A percentile compares a stretch with the other conserved stretches of the same genome.
These are phyloP conservation scores for Zygnema cylindricum DNA, from an alignment of 139 green algal genomes.

Conservation along the genomic window DNA sequence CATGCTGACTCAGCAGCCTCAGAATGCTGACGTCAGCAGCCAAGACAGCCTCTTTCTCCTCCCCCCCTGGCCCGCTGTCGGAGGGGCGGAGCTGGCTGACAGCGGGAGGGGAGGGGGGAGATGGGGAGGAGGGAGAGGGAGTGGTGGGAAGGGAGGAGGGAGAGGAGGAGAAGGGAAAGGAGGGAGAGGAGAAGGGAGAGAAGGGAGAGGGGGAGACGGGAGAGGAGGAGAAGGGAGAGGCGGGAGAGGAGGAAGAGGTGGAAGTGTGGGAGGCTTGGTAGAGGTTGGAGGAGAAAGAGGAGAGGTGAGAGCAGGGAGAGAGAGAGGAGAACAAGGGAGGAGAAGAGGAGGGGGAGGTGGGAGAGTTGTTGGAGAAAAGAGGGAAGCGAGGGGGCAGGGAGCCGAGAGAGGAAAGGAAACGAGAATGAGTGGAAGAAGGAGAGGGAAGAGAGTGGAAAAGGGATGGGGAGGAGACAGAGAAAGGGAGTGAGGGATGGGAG, in stretches of 20 bases:
- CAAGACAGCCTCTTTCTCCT: constrained; percentile 24
- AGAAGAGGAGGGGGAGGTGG: background rate
- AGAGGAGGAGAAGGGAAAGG: background rate
- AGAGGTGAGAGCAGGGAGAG: background rate
- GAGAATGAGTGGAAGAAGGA: background rate
- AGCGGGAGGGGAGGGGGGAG: background rate
- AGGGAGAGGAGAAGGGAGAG: background rate
- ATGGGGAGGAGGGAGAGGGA: background rate
- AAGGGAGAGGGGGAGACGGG: background rate
- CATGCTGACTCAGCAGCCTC: constrained; percentile 24
- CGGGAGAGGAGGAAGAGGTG: background rate
- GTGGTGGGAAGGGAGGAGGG: background rate
- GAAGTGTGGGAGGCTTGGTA: background rate
- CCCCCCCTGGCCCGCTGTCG: background rate
- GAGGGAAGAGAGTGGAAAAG: background rate
- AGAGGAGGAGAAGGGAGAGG: background rate
- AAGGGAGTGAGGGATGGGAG: constrained; percentile 8
- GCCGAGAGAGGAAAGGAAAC: background rate
- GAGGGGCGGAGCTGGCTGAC: background rate
- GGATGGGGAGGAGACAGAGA: background rate
- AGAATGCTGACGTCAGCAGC: constrained; percentile 50
- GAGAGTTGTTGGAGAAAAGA: background rate
- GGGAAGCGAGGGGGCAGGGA: background rate
- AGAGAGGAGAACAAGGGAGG: background rate
- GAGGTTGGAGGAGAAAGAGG: background rate